Evolutionary conservation across 2,329 filamentous ascomycete genomes (phyloP).

Genomic region (Ceratocystis diversiconidia): DNA sequence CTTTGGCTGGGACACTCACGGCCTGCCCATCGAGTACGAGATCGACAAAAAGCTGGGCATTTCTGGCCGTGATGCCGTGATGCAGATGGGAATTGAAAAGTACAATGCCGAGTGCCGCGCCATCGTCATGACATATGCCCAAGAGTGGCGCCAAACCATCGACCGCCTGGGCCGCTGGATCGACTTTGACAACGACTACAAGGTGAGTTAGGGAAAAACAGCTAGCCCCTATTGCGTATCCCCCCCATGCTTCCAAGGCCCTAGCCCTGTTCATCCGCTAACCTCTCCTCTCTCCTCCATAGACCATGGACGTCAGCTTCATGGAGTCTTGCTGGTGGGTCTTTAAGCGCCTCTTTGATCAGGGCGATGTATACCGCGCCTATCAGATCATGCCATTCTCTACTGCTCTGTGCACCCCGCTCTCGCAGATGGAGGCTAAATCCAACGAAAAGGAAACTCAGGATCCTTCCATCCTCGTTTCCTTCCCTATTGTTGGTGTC

Average conservation of each 20-base stretch:
- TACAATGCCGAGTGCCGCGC: slow-evolving; percentile 76
- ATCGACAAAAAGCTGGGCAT: slow-evolving; percentile 84
- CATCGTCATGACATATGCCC: slow-evolving; percentile 73
- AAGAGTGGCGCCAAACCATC: slow-evolving; percentile 68
- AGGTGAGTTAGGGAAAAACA: slow-evolving; percentile 29
- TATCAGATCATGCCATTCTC: slow-evolving; percentile 66
- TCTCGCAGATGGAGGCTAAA: slow-evolving; percentile 62
- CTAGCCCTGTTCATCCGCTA: background rate
- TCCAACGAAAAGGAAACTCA: slow-evolving; percentile 66
- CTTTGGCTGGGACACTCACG: slow-evolving; percentile 81
- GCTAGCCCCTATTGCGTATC: background rate
- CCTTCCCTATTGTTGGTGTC: slow-evolving; percentile 52
- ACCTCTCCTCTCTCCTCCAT: background rate
- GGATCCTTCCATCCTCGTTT: slow-evolving; percentile 57
- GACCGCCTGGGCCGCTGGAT: slow-evolving; percentile 61
- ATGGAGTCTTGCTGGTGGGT: slow-evolving; percentile 74
- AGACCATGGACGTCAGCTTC: slow-evolving; percentile 60
- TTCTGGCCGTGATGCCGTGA: slow-evolving; percentile 64
- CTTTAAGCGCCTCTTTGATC: slow-evolving; percentile 60
- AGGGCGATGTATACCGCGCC: slow-evolving; percentile 56
- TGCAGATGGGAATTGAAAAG: slow-evolving; percentile 63
- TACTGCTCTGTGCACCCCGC: slow-evolving; percentile 56
- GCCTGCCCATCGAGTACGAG: slow-evolving; percentile 77
- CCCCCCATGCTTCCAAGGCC: background rate
- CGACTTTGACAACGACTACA: slow-evolving; percentile 69